phyloP scores from a whole-genome alignment of 257 asterid genomes.

The Solanum ossicruentum region DNA sequence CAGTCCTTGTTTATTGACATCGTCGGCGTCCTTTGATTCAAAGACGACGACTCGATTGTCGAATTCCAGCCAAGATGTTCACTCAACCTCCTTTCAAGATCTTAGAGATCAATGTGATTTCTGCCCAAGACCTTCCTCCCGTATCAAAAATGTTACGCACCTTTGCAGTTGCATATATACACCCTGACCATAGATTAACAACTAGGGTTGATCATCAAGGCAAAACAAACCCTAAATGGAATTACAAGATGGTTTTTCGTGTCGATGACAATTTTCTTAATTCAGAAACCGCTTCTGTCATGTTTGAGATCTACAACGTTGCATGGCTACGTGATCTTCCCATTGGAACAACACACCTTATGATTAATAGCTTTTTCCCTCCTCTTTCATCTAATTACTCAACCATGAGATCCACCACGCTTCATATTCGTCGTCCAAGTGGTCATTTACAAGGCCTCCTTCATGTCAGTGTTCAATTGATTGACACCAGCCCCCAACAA shows the following conservation, averaged over 20 bases:
- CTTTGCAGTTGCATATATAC: slow-evolving; percentile 53
- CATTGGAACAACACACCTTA: slow-evolving; percentile 54
- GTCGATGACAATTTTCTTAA: slow-evolving; percentile 40
- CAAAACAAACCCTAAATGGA: slow-evolving; percentile 75
- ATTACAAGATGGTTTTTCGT: slow-evolving; percentile 45
- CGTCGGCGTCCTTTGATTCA: not conserved
- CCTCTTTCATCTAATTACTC: slow-evolving; percentile 22
- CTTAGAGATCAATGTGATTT: slow-evolving; percentile 50
- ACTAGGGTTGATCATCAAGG: slow-evolving; percentile 70
- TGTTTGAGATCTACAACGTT: slow-evolving; percentile 60
- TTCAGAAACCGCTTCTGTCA: slow-evolving; percentile 27
- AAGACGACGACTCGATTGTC: not conserved
- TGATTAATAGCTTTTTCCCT: slow-evolving; percentile 33
- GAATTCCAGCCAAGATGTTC: not conserved
- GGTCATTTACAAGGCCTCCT: slow-evolving; percentile 62
- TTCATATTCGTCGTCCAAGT: slow-evolving; percentile 49
- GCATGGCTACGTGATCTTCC: slow-evolving; percentile 87
- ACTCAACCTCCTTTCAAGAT: slow-evolving; percentile 9
- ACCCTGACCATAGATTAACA: slow-evolving; percentile 52
- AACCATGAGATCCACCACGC: slow-evolving; percentile 20
- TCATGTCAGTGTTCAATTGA: slow-evolving; percentile 38
- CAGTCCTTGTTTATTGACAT: not conserved
- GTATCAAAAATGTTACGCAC: slow-evolving; percentile 73
- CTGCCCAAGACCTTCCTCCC: slow-evolving; percentile 77
- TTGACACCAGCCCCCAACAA: slow-evolving; percentile 5